Evolutionary conservation across 169 alveolate genomes (phyloP), one percentile per base, ranked within the genome.

Genomic region (Cryptosporidium xiaoi): DNA sequence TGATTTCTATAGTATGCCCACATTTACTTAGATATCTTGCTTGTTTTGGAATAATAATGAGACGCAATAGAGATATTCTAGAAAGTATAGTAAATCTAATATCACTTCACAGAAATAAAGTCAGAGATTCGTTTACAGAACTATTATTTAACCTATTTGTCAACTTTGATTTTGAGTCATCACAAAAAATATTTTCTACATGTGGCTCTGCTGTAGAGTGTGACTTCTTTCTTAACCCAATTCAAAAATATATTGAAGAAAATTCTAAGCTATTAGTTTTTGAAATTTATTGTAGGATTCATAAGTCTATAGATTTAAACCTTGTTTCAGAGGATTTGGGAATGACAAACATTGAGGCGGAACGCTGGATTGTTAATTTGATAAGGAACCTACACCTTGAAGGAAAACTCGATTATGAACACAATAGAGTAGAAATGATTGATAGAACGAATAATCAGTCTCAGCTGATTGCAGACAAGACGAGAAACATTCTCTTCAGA

Each of bases 271-370:
- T 93, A 64, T 93, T 95, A 40, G 95, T 95, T 48, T 95, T 95
- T 82, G 97, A 95, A 82, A 95, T 96, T 10, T 95, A 95, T 91
- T 95, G 98, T 82, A 93, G 97, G 66, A 95, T 95, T 13, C 98
- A 95, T 92, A 94, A 93, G 71, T 94, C 97, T 18, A 95, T 95
- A 46, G 93, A 95, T 90, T 92, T 95, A 18, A 94, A 94, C 68
- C 91, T 95, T 92, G 93, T 95, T 44, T 95, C 98, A 12, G 91
- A 92, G 77, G 93, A 95, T 90, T 93, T 95, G 60, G 92, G 93
- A 91, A 92, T 95, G 95, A 83, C 93, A 48, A 90, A 95, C 18
- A 94, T 93, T 66, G 96, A 93, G 20, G 97, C 98, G 6, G 98
- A 95, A 77, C 91, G 95, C 18, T 95, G 98, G 98, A 94, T 95